Evolutionary conservation across 2,329 filamentous ascomycete species (phyloP), one percentile per base, ranked within the genome.

Genomic region (Trichoderma atroviride): DNA sequence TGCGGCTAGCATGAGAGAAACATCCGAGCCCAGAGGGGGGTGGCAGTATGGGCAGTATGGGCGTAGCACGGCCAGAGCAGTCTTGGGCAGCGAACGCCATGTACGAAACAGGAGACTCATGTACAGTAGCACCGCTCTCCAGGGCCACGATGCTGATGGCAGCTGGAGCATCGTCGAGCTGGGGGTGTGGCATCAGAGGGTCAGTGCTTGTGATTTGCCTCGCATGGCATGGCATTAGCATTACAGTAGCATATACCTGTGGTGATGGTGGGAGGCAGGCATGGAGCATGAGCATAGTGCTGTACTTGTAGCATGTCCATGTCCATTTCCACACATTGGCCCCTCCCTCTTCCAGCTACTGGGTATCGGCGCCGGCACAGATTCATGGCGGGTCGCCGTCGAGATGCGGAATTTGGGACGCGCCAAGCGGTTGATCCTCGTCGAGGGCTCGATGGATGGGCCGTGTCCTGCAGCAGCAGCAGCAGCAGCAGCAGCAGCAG

Each of bases 121-220:
- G 61, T 64, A 70, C 55, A 52, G 59, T 27, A 35, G 24, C 33
- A 67, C 40, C 16, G 27, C 29, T 50, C 35, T 56, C 66, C 35
- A 53, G 59, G 52, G 37, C 53, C 53, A 64, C 27, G 35, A 61
- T 50, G 60, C 59, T 63, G 69, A 59, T 57, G 60, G 52, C n/a
- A 67, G 57, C 64, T 56, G 65, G 59, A 64, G 63, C 56, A 37
- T 50, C 14, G 27, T 57, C 57, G 57, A 60, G 65, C 70, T 73
- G 37, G 69, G 73, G 65, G 60, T 71, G 64, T 40, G 62, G 64
- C 37, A 66, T 74, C 74, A 62, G 50, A 55, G 27, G 64, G 63
- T 27, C 69, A 53, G 53, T 69, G 67, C 56, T 61, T 56, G 58
- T 70, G 69, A 68, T 62, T 68, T 68, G 57, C 69, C 58, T 68